Evolutionary conservation across 345 rosid genomes (phyloP).

Genomic region (Citrus medica): DNA sequence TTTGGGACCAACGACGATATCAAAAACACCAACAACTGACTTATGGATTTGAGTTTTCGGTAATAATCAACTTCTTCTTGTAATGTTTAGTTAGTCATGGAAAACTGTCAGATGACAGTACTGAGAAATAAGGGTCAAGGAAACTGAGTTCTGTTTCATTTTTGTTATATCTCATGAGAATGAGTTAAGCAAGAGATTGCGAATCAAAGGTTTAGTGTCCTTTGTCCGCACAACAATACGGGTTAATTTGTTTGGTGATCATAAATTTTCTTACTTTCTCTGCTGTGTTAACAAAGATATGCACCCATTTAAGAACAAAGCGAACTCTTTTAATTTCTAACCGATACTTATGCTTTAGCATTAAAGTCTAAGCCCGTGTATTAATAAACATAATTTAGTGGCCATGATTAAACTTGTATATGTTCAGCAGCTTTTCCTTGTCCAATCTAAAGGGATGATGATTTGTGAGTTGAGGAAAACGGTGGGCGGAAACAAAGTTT

Average conservation of each 20-base stretch:
- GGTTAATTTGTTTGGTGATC: background rate
- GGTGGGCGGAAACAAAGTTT: background rate
- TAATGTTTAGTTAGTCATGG: background rate
- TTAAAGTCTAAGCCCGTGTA: background rate
- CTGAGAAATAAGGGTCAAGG: constrained; percentile 6
- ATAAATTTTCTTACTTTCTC: background rate
- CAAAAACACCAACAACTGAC: constrained; percentile 30
- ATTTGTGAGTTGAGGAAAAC: background rate
- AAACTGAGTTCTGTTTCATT: background rate
- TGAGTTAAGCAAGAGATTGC: background rate
- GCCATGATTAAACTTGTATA: background rate
- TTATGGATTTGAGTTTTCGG: constrained; percentile 6
- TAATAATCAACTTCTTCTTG: constrained; percentile 15
- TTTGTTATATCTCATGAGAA: background rate
- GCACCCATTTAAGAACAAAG: background rate
- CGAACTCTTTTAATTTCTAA: background rate
- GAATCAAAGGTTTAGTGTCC: background rate
- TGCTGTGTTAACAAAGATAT: background rate
- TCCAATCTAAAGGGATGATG: background rate
- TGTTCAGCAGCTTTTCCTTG: background rate
- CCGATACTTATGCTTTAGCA: too few relatives aligned
- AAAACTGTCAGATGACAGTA: background rate
- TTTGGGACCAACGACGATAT: constrained; percentile 57
- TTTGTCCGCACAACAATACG: background rate
- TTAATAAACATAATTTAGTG: background rate